Evolutionary conservation across 345 rosid species (phyloP).

Genomic region (Corchorus olitorius): DNA sequence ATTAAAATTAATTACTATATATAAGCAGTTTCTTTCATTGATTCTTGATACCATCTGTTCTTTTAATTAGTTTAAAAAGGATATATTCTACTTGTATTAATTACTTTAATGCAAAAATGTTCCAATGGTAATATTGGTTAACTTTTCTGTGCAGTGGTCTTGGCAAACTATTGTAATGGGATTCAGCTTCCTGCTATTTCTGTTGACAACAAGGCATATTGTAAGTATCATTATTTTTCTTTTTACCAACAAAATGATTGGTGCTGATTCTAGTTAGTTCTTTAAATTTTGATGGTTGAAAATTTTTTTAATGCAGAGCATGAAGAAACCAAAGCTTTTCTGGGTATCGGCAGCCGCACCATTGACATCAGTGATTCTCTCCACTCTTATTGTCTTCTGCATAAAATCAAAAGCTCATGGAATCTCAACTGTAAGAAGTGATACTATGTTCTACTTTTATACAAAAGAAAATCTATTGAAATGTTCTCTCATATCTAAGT

Average conservation of each 20-base stretch:
- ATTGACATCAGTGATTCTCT: slow-evolving; percentile 70
- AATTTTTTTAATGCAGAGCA: slow-evolving; percentile 50
- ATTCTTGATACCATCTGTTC: not conserved
- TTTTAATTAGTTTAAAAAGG: not conserved
- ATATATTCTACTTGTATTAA: not conserved
- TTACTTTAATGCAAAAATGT: not conserved
- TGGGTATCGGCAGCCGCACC: slow-evolving; percentile 98
- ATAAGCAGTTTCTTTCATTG: not conserved
- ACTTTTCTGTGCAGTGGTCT: slow-evolving; percentile 72
- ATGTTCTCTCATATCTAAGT: slow-evolving; percentile 9
- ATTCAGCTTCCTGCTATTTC: slow-evolving; percentile 61
- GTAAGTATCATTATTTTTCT: slow-evolving; percentile 40
- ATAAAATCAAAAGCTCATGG: slow-evolving; percentile 62
- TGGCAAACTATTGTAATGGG: slow-evolving; percentile 89
- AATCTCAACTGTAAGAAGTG: slow-evolving; percentile 67
- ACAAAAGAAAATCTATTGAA: not conserved
- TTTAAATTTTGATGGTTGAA: not conserved
- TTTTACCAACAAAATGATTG: not conserved
- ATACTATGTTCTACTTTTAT: not conserved
- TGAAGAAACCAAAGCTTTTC: slow-evolving; percentile 83
- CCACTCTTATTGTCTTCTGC: slow-evolving; percentile 56
- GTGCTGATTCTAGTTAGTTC: not conserved
- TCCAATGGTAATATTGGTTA: not conserved
- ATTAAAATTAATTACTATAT: not conserved
- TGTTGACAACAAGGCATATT: slow-evolving; percentile 74